phyloP scores from a whole-genome alignment of 257 asterid genomes.

The Gentiana macrophylla region DNA sequence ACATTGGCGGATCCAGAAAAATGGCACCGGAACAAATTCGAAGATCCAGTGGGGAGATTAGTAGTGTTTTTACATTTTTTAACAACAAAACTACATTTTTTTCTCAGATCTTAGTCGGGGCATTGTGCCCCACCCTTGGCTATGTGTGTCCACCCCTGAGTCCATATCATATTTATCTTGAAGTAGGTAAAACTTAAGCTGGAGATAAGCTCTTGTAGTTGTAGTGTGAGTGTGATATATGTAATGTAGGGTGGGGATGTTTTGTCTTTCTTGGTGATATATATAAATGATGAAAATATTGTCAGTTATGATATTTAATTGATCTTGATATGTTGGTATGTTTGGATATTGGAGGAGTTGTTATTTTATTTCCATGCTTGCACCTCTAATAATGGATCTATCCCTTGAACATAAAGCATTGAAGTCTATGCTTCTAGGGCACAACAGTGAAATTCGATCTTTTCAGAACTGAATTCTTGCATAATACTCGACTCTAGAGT shows the following conservation, averaged over 20 bases:
- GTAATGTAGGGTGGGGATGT: slow-evolving; percentile 12
- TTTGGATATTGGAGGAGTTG: slow-evolving; percentile 13
- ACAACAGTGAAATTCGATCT: not conserved
- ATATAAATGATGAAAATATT: slow-evolving; percentile 6
- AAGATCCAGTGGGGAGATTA: slow-evolving; percentile 11
- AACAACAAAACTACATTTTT: too few relatives aligned
- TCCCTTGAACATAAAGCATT: not conserved
- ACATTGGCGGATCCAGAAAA: not conserved
- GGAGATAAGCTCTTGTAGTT: not conserved
- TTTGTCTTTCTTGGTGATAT: slow-evolving; percentile 13
- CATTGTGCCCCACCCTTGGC: too few relatives aligned
- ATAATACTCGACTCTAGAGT: too few relatives aligned
- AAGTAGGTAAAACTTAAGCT: slow-evolving; percentile 16
- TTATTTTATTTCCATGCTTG: slow-evolving; percentile 7
- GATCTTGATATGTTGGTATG: slow-evolving; percentile 4
- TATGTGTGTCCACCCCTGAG: too few relatives aligned
- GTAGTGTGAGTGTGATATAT: slow-evolving; percentile 7
- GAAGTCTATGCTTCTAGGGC: slow-evolving; percentile 1
- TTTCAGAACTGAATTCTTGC: not conserved
- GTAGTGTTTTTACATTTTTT: not conserved
- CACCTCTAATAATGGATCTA: slow-evolving; percentile 1
- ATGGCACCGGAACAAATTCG: not conserved
- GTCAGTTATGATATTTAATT: slow-evolving; percentile 4
- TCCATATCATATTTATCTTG: slow-evolving; percentile 1
- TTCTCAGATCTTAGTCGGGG: too few relatives aligned